phyloP scores from a whole-genome alignment of 805 yeast genomes.

The Saccharomycopsis olivae region DNA sequence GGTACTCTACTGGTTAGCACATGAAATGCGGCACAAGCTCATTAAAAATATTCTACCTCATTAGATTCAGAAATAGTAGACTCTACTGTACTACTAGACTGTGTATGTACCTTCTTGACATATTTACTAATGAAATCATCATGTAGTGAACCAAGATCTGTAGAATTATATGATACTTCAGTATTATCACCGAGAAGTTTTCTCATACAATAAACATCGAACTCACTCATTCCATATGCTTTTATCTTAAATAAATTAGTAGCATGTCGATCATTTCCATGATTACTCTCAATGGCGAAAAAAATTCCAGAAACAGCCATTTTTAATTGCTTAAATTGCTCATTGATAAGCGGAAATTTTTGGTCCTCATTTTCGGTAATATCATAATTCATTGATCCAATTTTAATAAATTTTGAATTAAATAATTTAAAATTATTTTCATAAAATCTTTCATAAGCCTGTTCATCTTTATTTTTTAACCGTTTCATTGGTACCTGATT shows the following conservation, averaged over 20 bases:
- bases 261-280: constrained; percentile 15
- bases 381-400: constrained; percentile 17
- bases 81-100: no score
- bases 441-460: constrained; percentile 16
- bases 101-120: background rate
- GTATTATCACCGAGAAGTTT: constrained; percentile 3
- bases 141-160: constrained; percentile 9
- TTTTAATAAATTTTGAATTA: constrained; percentile 11
- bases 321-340: constrained; percentile 13
- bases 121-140: constrained; percentile 12
- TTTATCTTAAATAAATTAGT: constrained; percentile 17
- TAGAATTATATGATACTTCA: constrained; percentile 1
- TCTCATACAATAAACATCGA: constrained; percentile 17
- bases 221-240: constrained; percentile 17
- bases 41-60: background rate
- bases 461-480: constrained; percentile 11
- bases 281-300: constrained; percentile 18
- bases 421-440: constrained; percentile 14
- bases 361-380: constrained; percentile 1
- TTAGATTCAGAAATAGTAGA: no score
- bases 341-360: constrained; percentile 6
- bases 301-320: constrained; percentile 9
- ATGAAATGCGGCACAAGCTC: background rate
- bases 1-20: background rate
- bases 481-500: constrained; percentile 15